Evolutionary conservation across 2,329 filamentous ascomycete species (phyloP), one percentile per base, ranked within the genome.

Genomic region (Fusarium azukiicola): DNA sequence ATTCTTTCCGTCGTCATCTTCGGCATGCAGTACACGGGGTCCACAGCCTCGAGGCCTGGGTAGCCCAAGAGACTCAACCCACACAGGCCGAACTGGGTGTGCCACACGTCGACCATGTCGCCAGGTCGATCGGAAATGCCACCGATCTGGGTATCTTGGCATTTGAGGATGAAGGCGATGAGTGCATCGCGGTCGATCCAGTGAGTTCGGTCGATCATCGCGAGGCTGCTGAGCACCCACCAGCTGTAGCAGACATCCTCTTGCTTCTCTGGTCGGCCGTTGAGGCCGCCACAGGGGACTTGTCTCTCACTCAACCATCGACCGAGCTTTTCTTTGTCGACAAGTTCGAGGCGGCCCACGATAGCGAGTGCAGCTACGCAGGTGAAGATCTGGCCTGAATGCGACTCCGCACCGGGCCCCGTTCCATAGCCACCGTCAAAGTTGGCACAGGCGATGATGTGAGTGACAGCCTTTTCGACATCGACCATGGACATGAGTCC

Each of bases 211-310:
- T 92, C 94, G 80, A 99, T 96, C 92, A 99, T 99, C 61, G 96
- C 95, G 80, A 99, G 89, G 85, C 97, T 98, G 84, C 96, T 97
- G 84, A 97, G 90, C 58, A 99, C 98, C 98, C 98, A 99, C 98
- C 98, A 99, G 86, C 96, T 98, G 88, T 99, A 99, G 89, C 98
- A 99, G 19, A 98, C 97, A 86, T 99, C 98, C 85, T 98, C 97
- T 77, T 96, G 89, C 90, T 99, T 99, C 88, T 99, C 98, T 1
- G 98, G 98, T 66, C 98, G 93, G 5, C 98, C 98, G 85, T 99
- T 99, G 67, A 99, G 89, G 0, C 98, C 98, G 42, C 98, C 98
- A 64, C 95, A 95, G 14, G 96, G 93, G 40, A 98, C 90, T 86
- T 99, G 98, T 77, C 98, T 93, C 88, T 99, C 98, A 86, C 97